Evolutionary conservation across 345 rosid species (phyloP).

Genomic region (Eucalyptus tenuipes): DNA sequence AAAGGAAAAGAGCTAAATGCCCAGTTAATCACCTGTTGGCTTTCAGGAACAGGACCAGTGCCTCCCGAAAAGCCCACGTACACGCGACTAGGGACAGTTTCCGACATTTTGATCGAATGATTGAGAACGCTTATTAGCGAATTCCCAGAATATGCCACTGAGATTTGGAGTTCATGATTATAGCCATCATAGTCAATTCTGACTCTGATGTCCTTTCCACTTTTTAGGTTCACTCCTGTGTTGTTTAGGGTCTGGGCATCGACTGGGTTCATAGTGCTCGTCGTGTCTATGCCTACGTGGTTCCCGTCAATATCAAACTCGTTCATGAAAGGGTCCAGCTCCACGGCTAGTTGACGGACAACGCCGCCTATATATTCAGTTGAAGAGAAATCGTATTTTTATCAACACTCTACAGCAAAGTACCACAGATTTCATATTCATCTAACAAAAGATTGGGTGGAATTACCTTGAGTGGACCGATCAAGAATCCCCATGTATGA

Average conservation of each 20-base stretch:
- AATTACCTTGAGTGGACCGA: constrained; percentile 11
- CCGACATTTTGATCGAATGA: constrained; percentile 13
- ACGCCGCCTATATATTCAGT: constrained; percentile 1
- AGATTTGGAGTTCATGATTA: background rate
- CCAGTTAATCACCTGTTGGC: constrained; percentile 12
- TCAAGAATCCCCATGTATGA: constrained; percentile 24
- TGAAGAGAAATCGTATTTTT: background rate
- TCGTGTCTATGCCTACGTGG: constrained; percentile 20
- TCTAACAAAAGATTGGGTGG: background rate
- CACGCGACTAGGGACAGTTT: constrained; percentile 5
- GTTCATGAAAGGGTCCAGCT: constrained; percentile 25
- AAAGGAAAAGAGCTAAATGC: constrained; percentile 1
- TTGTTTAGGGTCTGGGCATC: constrained; percentile 1
- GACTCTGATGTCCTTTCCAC: constrained; percentile 14
- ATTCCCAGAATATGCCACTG: constrained; percentile 11
- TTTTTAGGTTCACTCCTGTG: constrained; percentile 20
- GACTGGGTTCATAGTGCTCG: background rate
- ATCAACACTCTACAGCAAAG: background rate
- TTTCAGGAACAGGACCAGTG: constrained; percentile 8
- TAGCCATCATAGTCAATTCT: constrained; percentile 5
- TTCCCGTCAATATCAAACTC: constrained; percentile 25
- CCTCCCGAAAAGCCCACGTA: constrained; percentile 23
- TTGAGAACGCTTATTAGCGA: constrained; percentile 7
- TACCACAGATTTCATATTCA: background rate
- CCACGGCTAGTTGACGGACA: constrained; percentile 14